Evolutionary conservation across 2,329 filamentous ascomycete species (phyloP), one percentile per base, ranked within the genome.

Genomic region (Scorias spongiosa): DNA sequence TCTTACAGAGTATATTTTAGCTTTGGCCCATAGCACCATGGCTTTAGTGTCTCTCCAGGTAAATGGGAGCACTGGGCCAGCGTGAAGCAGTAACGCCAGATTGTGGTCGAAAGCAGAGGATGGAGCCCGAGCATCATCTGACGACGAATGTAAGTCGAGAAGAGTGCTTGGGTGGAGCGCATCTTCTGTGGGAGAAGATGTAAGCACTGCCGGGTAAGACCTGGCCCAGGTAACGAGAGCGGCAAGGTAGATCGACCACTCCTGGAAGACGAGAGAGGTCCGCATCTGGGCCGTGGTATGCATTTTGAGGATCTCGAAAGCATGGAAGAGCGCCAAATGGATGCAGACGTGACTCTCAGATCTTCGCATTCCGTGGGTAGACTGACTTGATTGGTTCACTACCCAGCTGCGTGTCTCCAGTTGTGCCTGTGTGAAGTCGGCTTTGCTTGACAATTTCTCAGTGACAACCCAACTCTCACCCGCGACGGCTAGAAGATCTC

Each of bases 391-490:
- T 12, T 36, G 11, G 15, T 36, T 12, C 5, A 12, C 32, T n/a
- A 61, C 50, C 66, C 66, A 69, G 2, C 53, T 48, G 10, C 53
- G 52, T 7, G 66, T 51, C 1, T 54, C 57, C 2, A 51, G 46
- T 44, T 62, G 64, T 6, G 61, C 48, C 5, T 39, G 46, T 12
- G 49, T 45, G 46, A 62, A 65, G n/a, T 59, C 57, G 11, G 54
- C 53, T 6, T 51, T 42, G 15, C 53, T 51, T 11, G 56, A 55
- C n/a, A 68, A 51, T 41, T 68, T 67, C 45, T 66, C 63, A 1
- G 57, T 61, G n/a, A 69, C 52, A 8, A 67, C 57, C 66, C 66
- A 70, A 12, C 63, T 61, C 42, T 69, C 65, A 30, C 66, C 65
- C 3, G 63, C 59, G 0, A 68, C 59, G 28, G 66, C 65, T 11